phyloP scores from a whole-genome alignment of 2,329 filamentous ascomycete genomes.

The Trichophyton schoenleinii region DNA sequence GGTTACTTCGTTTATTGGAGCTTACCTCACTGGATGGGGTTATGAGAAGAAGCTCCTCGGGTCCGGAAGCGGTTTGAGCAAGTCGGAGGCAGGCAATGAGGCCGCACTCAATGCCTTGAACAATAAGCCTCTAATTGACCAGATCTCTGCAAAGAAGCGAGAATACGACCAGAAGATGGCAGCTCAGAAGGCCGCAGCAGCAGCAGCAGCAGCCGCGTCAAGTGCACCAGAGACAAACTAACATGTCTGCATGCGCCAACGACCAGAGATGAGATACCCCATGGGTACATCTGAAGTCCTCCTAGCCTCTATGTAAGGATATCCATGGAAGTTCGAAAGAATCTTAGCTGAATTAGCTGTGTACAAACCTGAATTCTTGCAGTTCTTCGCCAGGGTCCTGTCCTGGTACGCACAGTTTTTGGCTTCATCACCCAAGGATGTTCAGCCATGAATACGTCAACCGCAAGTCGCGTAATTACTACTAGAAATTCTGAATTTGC shows the following conservation, averaged over 20 bases:
- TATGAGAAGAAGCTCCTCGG: conserved; percentile 34
- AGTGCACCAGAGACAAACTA: background rate
- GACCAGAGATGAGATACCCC: background rate
- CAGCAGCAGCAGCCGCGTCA: background rate
- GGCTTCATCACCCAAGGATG: no score
- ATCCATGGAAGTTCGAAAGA: background rate
- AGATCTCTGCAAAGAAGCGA: conserved; percentile 27
- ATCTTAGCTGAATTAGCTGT: background rate
- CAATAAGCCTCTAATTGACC: conserved; percentile 28
- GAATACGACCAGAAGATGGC: conserved; percentile 15
- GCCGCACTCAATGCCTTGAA: conserved; percentile 32
- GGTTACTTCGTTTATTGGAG: conserved; percentile 33
- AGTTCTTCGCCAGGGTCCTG: no score
- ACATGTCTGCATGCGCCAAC: background rate
- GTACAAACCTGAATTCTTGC: no score
- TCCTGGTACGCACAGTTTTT: no score
- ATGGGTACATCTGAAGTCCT: background rate
- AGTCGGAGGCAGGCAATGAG: conserved; percentile 33
- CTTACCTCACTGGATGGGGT: conserved; percentile 38
- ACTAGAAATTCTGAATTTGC: no score
- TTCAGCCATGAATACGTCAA: no score
- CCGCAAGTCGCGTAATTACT: no score
- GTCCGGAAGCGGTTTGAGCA: conserved; percentile 34
- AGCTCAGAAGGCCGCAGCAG: conserved; percentile 5
- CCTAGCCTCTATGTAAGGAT: background rate